phyloP scores from a whole-genome alignment of 176 grass and related monocot species.

The Phoenix dactylifera region DNA sequence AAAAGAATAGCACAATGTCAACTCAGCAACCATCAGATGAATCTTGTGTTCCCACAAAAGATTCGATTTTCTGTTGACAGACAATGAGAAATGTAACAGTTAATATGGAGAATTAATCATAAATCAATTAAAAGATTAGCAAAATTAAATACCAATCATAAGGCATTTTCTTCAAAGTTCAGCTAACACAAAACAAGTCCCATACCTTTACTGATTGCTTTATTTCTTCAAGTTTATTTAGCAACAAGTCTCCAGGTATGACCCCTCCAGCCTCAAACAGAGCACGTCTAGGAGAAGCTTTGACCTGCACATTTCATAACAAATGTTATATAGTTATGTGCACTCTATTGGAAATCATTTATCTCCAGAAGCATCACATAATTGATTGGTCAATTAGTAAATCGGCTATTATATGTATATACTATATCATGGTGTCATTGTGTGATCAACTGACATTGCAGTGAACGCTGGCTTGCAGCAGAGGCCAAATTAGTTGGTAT shows the following conservation, averaged over 20 bases:
- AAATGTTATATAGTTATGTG: no score
- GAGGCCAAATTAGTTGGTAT: no score
- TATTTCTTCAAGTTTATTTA: slow-evolving; percentile 56
- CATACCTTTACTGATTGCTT: slow-evolving; percentile 41
- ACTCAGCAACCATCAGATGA: no score
- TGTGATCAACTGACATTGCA: no score
- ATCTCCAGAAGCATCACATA: no score
- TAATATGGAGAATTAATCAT: slow-evolving; percentile 5
- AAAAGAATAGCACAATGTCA: no score
- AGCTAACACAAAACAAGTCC: slow-evolving; percentile 3
- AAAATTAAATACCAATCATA: background rate
- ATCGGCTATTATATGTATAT: no score
- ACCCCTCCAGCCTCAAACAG: slow-evolving; percentile 12
- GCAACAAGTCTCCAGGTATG: slow-evolving; percentile 34
- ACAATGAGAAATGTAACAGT: background rate
- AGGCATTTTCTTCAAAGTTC: no score
- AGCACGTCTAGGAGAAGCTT: slow-evolving; percentile 19
- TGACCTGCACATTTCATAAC: slow-evolving; percentile 18
- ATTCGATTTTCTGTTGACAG: slow-evolving; percentile 47
- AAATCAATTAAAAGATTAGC: background rate
- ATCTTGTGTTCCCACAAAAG: slow-evolving; percentile 8
- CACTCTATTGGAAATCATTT: no score
- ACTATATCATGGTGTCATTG: no score
- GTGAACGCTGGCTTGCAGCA: no score
- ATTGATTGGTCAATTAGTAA: no score